Evolutionary conservation across 2,329 filamentous ascomycete species (phyloP).

Genomic region (Fusarium tjaetaba): DNA sequence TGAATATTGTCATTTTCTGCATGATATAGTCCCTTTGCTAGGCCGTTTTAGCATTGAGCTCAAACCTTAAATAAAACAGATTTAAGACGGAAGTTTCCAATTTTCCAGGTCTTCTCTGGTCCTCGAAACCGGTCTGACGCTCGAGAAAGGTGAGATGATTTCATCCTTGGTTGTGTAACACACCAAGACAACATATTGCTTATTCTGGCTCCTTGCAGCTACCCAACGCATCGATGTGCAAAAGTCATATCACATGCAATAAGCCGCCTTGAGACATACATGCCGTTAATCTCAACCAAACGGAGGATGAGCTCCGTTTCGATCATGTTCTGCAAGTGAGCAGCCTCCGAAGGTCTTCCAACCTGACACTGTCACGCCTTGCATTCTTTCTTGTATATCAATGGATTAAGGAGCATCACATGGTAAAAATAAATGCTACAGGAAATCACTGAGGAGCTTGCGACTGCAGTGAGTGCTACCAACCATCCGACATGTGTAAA

Average conservation of each 20-base stretch:
- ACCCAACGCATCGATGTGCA: background rate
- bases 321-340: background rate
- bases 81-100: fast-evolving
- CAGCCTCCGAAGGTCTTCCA: background rate
- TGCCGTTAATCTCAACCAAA: background rate
- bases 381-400: too few relatives aligned
- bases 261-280: background rate
- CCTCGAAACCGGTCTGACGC: background rate
- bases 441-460: too few relatives aligned
- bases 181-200: background rate
- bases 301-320: background rate
- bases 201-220: background rate
- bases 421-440: background rate
- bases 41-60: background rate
- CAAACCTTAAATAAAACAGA: background rate
- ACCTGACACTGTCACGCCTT: background rate
- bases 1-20: background rate
- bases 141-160: background rate
- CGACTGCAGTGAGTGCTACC: background rate
- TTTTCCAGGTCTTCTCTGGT: too few relatives aligned
- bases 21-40: background rate
- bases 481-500: background rate
- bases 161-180: background rate
- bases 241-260: background rate
- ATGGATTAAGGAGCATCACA: background rate